Conservation (phyloP, 2,329 filamentous ascomycete genomes). For the Celoporthe dispersa region DNA sequence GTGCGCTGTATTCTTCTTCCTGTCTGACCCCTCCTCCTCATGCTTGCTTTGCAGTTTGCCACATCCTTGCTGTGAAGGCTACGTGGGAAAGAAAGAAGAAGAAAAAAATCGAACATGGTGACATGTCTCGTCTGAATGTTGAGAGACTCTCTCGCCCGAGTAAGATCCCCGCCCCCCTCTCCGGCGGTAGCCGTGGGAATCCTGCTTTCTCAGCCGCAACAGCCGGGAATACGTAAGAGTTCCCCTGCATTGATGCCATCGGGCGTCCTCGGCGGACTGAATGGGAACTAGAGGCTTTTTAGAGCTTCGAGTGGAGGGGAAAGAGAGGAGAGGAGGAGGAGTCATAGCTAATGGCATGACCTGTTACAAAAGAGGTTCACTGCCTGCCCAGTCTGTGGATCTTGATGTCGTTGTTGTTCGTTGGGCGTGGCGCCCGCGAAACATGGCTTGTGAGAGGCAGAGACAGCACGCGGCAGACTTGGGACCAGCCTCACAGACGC, state of each 20-base stretch:
- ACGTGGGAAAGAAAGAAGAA: background rate
- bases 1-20: too few relatives aligned
- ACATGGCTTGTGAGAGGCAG: constrained; percentile 15
- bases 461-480: background rate
- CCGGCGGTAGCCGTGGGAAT: background rate
- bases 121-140: background rate
- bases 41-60: background rate
- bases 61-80: background rate
- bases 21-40: background rate
- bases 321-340: too few relatives aligned
- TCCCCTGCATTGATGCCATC: background rate
- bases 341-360: background rate
- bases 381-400: background rate
- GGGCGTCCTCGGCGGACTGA: background rate
- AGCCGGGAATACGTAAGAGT: background rate
- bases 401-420: background rate
- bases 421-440: background rate
- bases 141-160: background rate
- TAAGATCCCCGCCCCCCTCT: background rate
- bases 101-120: background rate
- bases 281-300: background rate
- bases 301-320: too few relatives aligned
- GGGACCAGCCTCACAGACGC: background rate
- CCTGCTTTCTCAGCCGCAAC: background rate
- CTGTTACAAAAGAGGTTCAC: constrained; percentile 13